Evolutionary conservation across 2,329 filamentous ascomycete species (phyloP).

Genomic region (Exophiala calicioides): DNA sequence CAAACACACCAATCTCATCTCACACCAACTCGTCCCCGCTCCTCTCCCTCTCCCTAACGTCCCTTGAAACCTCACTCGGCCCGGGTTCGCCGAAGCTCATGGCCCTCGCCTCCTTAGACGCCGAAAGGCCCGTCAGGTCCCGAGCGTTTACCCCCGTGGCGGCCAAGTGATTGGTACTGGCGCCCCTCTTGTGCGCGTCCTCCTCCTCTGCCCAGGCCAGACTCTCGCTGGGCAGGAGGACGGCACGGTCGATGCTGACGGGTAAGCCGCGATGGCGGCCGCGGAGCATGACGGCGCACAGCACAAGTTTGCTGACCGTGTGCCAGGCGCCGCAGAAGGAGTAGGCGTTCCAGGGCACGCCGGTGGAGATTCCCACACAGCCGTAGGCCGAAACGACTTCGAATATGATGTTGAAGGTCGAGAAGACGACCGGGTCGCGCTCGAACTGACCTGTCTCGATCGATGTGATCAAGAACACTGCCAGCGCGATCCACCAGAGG

Average conservation of each 20-base stretch:
- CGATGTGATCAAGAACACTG: constrained; percentile 60
- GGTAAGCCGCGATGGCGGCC: constrained; percentile 58
- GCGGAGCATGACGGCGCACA: constrained; percentile 58
- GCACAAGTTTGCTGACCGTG: constrained; percentile 54
- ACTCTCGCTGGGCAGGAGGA: constrained; percentile 43
- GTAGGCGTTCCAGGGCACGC: constrained; percentile 47
- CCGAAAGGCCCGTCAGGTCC: too few relatives aligned
- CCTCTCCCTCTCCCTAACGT: too few relatives aligned
- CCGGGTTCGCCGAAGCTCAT: not conserved
- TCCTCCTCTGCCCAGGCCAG: constrained; percentile 46
- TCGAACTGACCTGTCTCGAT: constrained; percentile 61
- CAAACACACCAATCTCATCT: too few relatives aligned
- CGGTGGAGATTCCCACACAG: constrained; percentile 50
- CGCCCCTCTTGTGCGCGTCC: constrained; percentile 35
- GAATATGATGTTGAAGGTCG: constrained; percentile 60
- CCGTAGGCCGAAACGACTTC: constrained; percentile 45
- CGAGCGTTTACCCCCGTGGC: too few relatives aligned
- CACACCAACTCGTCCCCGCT: not conserved
- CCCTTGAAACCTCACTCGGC: too few relatives aligned
- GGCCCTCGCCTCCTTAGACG: too few relatives aligned
- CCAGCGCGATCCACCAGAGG: constrained; percentile 65
- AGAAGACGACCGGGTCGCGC: constrained; percentile 53
- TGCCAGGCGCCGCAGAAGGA: constrained; percentile 53
- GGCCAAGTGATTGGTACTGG: too few relatives aligned
- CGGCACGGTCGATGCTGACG: constrained; percentile 54